These are phyloP conservation scores for Tolypocladium guangdongense DNA, from an alignment of 2,329 filamentous ascomycete genomes.

Conservation along the genomic window DNA sequence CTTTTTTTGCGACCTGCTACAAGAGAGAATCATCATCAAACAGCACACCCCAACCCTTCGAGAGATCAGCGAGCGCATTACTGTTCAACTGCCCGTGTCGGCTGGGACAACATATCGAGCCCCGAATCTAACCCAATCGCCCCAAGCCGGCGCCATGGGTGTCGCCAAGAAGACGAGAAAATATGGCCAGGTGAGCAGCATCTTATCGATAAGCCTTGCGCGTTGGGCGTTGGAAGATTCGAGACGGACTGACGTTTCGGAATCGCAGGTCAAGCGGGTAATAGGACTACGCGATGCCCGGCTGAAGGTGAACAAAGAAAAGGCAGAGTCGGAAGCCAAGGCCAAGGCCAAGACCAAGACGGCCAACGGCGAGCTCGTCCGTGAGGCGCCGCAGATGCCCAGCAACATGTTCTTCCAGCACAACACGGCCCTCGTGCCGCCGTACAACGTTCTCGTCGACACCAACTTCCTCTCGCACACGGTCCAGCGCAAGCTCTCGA, in stretches of 20 bases:
- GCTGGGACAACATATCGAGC: background rate
- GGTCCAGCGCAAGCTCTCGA: constrained; percentile 78
- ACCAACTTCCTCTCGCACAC: constrained; percentile 90
- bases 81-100: background rate
- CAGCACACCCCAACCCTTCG: background rate
- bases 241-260: constrained; percentile 5
- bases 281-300: constrained; percentile 73
- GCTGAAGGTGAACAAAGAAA: constrained; percentile 69
- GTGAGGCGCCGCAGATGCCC: constrained; percentile 73
- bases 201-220: constrained; percentile 16
- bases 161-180: constrained; percentile 85
- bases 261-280: constrained; percentile 60
- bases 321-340: constrained; percentile 46
- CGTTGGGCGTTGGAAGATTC: background rate
- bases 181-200: constrained; percentile 54
- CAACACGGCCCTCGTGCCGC: constrained; percentile 74
- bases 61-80: background rate
- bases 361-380: constrained; percentile 49
- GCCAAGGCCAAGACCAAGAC: constrained; percentile 47
- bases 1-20: constrained; percentile 4
- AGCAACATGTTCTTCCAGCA: constrained; percentile 80
- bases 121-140: background rate
- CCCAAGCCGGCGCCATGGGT: constrained; percentile 50
- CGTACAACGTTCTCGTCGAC: constrained; percentile 58
- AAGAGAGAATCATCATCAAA: constrained; percentile 1